Conservation (phyloP, 148 eudicot species). For the Camellia japonica region DNA sequence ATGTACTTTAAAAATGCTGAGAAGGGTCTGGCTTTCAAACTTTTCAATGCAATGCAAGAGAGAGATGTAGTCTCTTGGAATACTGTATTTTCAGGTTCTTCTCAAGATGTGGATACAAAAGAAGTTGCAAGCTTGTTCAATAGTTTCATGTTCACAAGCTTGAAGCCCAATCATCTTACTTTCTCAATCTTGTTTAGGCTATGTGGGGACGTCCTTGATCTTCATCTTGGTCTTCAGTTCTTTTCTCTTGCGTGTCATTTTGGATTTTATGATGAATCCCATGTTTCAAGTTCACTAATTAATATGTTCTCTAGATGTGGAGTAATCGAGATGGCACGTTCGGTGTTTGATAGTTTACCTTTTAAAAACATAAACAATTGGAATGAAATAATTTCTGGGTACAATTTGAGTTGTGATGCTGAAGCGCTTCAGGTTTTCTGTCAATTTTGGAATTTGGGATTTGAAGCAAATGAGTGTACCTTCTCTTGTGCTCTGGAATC, state of each 20-base stretch:
- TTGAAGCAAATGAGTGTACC: conserved; percentile 16
- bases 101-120: neutral
- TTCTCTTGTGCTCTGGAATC: conserved; percentile 19
- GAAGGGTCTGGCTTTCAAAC: conserved; percentile 3
- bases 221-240: conserved; percentile 16
- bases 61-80: conserved; percentile 19
- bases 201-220: conserved; percentile 13
- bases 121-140: conserved; percentile 13
- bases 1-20: conserved; percentile 12
- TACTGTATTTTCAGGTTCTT: conserved; percentile 8
- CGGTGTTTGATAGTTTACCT: conserved; percentile 1
- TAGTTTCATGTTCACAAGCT: conserved; percentile 9
- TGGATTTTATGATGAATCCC: conserved; percentile 3
- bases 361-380: neutral
- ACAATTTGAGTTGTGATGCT: conserved; percentile 4
- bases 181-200: conserved; percentile 18
- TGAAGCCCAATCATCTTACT: conserved; percentile 18
- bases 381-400: conserved; percentile 16
- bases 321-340: conserved; percentile 13
- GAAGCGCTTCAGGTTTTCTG: conserved; percentile 13
- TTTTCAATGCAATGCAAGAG: conserved; percentile 14
- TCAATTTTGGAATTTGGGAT: conserved; percentile 5
- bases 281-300: conserved; percentile 4
- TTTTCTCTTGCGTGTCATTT: conserved; percentile 14
- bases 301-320: conserved; percentile 17